phyloP scores from a whole-genome alignment of 202 grass and related monocot species.

The Bolboschoenoplectus hybrid region DNA sequence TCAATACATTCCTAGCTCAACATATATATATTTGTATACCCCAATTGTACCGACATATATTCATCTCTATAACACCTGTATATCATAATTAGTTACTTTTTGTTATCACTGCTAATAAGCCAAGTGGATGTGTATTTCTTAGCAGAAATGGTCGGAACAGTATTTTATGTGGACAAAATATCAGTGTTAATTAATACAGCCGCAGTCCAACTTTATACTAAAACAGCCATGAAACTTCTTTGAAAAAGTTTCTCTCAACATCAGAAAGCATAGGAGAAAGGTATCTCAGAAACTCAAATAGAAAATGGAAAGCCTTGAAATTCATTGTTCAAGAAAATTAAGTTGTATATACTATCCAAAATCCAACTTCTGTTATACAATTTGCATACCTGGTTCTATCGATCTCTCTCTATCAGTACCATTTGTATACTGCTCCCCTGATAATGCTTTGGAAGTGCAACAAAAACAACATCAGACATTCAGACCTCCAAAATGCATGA shows the following conservation, averaged over 20 bases:
- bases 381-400: slow-evolving; percentile 27
- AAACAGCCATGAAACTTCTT: neutral
- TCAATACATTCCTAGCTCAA: neutral
- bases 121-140: neutral
- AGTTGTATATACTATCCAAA: neutral
- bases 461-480: neutral
- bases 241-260: neutral
- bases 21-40: neutral
- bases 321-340: neutral
- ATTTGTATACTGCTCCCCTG: slow-evolving; percentile 15
- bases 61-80: neutral
- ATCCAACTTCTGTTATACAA: neutral
- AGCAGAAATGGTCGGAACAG: neutral
- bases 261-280: neutral
- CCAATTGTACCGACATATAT: neutral
- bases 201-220: too few species aligned
- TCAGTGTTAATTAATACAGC: neutral
- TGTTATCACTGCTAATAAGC: neutral
- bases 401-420: neutral
- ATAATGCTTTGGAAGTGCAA: slow-evolving; percentile 11
- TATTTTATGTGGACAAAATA: neutral
- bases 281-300: neutral
- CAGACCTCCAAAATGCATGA: neutral
- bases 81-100: neutral
- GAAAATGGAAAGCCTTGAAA: slow-evolving; percentile 1